phyloP scores from a whole-genome alignment of 257 asterid genomes.

The Leptodermis oblonga region DNA sequence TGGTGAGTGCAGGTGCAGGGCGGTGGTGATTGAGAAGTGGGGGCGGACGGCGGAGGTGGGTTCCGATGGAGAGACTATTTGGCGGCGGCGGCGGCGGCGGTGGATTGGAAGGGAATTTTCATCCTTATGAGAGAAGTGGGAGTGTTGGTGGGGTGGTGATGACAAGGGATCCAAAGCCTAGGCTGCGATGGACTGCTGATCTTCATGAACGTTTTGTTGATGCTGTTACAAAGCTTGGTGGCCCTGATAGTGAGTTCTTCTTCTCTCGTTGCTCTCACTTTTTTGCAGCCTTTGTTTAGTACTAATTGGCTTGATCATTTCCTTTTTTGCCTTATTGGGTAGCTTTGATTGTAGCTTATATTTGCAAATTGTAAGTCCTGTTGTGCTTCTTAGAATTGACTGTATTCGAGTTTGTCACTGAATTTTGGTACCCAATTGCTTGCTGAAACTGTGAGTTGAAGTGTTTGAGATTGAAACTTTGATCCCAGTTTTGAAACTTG shows the following conservation, averaged over 20 bases:
- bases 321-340: background rate
- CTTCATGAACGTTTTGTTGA: conserved; percentile 46
- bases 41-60: conserved; percentile 1
- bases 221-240: conserved; percentile 49
- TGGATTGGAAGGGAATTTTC: conserved; percentile 16
- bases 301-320: background rate
- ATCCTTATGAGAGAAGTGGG: conserved; percentile 22
- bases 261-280: background rate
- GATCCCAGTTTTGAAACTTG: background rate
- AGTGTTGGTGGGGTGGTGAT: conserved; percentile 30
- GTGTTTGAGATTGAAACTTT: background rate
- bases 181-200: conserved; percentile 47
- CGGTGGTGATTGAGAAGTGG: conserved; percentile 3
- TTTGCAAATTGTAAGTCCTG: background rate
- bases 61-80: conserved; percentile 23
- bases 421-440: background rate
- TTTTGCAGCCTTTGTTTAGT: background rate
- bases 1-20: conserved; percentile 13
- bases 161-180: conserved; percentile 46
- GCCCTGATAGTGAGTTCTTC: conserved; percentile 37
- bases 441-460: background rate
- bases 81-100: conserved; percentile 16
- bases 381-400: background rate
- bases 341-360: background rate
- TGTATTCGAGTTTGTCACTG: background rate